Evolutionary conservation across 2,329 filamentous ascomycete genomes (phyloP).

Genomic region (Pyricularia sp.): DNA sequence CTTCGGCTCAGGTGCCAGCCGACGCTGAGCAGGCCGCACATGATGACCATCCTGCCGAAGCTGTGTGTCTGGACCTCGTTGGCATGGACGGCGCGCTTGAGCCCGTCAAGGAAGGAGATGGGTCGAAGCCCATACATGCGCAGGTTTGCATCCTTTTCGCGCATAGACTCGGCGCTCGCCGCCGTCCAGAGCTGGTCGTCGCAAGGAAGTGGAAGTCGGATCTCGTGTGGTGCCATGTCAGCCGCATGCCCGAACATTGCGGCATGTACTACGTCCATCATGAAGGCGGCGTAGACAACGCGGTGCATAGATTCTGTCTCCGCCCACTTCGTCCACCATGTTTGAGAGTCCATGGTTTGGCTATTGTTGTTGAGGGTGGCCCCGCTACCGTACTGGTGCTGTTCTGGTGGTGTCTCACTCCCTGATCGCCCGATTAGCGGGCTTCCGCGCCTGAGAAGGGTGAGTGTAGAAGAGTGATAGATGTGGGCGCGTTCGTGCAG

Average conservation of each 20-base stretch:
- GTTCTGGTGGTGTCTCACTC: conserved; percentile 63
- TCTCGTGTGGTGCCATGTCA: conserved; percentile 83
- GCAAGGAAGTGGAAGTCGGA: conserved; percentile 73
- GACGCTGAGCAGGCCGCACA: conserved; percentile 80
- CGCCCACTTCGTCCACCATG: conserved; percentile 79
- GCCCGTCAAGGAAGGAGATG: conserved; percentile 68
- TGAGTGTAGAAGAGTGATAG: conserved; percentile 76
- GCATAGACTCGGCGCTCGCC: conserved; percentile 62
- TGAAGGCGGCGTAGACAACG: conserved; percentile 79
- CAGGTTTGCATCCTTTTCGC: conserved; percentile 61
- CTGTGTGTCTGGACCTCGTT: conserved; percentile 73
- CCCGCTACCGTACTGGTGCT: conserved; percentile 13
- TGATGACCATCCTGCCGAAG: conserved; percentile 79
- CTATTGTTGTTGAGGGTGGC: conserved; percentile 21
- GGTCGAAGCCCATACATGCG: conserved; percentile 68
- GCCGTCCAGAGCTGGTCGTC: conserved; percentile 81
- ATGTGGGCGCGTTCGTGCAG: conserved; percentile 84
- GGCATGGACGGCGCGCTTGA: conserved; percentile 73
- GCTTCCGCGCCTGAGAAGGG: conserved; percentile 71
- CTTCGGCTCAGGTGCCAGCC: conserved; percentile 85
- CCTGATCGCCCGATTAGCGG: conserved; percentile 71
- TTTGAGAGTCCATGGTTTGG: conserved; percentile 24
- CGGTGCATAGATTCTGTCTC: conserved; percentile 76
- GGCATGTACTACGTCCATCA: conserved; percentile 78
- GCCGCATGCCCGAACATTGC: conserved; percentile 87